phyloP scores from a whole-genome alignment of 2,329 filamentous ascomycete genomes.

The Fonsecaea nubica region DNA sequence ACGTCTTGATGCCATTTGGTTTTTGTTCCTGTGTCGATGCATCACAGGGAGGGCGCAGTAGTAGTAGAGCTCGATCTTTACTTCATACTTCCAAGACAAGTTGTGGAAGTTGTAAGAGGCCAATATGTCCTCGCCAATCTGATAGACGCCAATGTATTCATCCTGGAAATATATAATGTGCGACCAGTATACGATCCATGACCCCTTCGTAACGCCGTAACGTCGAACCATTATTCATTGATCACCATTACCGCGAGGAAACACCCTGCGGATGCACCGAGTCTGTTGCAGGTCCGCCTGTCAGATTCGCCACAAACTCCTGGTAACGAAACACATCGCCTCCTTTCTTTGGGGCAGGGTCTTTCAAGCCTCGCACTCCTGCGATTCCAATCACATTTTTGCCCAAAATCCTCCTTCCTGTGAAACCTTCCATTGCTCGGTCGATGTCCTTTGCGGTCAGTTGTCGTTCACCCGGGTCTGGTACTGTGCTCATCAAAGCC shows the following conservation, averaged over 20 bases:
- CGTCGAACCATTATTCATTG: background rate
- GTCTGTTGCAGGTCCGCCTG: constrained; percentile 55
- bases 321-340: constrained; percentile 93
- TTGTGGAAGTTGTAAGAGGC: background rate
- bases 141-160: background rate
- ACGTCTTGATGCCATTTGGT: background rate
- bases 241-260: constrained; percentile 19
- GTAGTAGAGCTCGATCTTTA: background rate
- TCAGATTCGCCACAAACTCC: constrained; percentile 80
- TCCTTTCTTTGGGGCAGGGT: constrained; percentile 61
- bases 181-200: background rate
- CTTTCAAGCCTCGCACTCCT: constrained; percentile 37
- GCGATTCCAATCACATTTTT: constrained; percentile 51
- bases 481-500: constrained; percentile 79
- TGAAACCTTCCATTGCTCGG: constrained; percentile 84
- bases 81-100: background rate
- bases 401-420: constrained; percentile 80
- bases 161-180: background rate
- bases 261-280: constrained; percentile 20
- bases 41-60: background rate
- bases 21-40: too few species aligned
- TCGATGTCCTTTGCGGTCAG: constrained; percentile 79
- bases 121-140: background rate
- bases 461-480: constrained; percentile 70
- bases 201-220: background rate